phyloP scores from a whole-genome alignment of 495 filamentous ascomycete genomes.

The Extremus antarcticus region DNA sequence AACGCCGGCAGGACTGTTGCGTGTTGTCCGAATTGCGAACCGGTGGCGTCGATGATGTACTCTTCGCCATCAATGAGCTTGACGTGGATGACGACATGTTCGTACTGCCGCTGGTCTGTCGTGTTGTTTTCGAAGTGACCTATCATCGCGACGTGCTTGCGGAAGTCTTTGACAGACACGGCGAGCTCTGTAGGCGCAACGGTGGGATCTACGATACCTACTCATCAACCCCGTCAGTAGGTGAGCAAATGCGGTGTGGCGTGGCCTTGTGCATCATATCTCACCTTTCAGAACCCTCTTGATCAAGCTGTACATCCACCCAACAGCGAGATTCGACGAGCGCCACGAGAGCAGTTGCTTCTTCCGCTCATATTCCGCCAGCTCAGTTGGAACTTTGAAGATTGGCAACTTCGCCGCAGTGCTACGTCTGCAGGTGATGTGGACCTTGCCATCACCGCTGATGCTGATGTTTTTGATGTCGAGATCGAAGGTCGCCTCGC shows the following conservation, averaged over 20 bases:
- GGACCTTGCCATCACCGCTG: not conserved
- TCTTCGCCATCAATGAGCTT: conserved; percentile 8
- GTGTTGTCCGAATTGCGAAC: conserved; percentile 18
- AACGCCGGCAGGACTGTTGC: not conserved
- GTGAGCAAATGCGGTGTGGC: too few species aligned
- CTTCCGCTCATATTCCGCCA: not conserved
- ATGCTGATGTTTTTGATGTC: not conserved
- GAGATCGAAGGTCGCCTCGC: conserved; percentile 1
- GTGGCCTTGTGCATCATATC: too few species aligned
- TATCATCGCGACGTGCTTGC: not conserved
- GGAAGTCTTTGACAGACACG: not conserved
- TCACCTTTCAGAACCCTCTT: not conserved
- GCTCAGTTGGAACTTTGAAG: not conserved
- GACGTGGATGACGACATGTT: not conserved
- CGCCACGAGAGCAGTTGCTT: not conserved
- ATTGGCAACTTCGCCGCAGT: not conserved
- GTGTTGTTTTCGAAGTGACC: not conserved
- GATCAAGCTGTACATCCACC: not conserved
- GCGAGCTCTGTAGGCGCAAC: not conserved
- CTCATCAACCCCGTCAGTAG: not conserved
- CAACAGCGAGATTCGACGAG: not conserved
- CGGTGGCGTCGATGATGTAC: conserved; percentile 16
- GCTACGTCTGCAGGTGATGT: not conserved
- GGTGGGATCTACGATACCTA: not conserved
- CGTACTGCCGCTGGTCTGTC: not conserved